Percentiles rank a stretch among this genome's conserved stretches.
phyloP scores from a whole-genome alignment of 2,329 filamentous ascomycete species.

The Knufia petricola region DNA sequence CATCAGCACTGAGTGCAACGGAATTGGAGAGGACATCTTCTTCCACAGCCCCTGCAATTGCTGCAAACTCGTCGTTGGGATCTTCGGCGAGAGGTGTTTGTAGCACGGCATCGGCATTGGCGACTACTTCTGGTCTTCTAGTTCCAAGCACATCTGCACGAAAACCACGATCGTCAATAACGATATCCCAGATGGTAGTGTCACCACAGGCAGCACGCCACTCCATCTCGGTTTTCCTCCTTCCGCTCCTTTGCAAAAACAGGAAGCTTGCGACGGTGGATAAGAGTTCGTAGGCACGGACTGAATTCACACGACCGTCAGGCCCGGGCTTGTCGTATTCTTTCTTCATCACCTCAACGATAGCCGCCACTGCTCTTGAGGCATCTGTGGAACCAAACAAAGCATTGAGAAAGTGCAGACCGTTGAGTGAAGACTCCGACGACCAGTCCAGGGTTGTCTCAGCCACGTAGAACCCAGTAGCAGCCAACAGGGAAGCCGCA shows the following conservation, averaged over 20 bases:
- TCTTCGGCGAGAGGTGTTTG: conserved; percentile 33
- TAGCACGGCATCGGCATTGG: conserved; percentile 15
- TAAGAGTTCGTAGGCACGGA: conserved; percentile 36
- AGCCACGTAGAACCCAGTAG: conserved; percentile 37
- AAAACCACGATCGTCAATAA: conserved; percentile 38
- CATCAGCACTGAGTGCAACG: conserved; percentile 26
- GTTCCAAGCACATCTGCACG: conserved; percentile 39
- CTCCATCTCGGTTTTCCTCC: conserved; percentile 34
- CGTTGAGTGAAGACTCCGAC: conserved; percentile 34
- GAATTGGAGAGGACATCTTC: conserved; percentile 26
- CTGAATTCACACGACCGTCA: conserved; percentile 28
- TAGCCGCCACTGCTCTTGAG: conserved; percentile 39
- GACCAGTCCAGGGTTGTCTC: conserved; percentile 35
- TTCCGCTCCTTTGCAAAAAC: conserved; percentile 38
- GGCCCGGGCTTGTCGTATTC: conserved; percentile 34
- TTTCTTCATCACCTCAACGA: conserved; percentile 37
- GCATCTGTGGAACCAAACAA: conserved; percentile 41
- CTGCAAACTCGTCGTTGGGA: conserved; percentile 43
- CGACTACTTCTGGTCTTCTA: conserved; percentile 23
- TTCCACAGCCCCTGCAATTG: conserved; percentile 25
- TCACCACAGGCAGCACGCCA: conserved; percentile 32
- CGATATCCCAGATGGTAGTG: conserved; percentile 37
- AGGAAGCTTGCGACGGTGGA: conserved; percentile 37
- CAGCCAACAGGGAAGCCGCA: conserved; percentile 39
- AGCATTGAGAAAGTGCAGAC: conserved; percentile 37